Evolutionary conservation across 1,139 yeast species (phyloP).

Genomic region (Oligophagozyma castellii): DNA sequence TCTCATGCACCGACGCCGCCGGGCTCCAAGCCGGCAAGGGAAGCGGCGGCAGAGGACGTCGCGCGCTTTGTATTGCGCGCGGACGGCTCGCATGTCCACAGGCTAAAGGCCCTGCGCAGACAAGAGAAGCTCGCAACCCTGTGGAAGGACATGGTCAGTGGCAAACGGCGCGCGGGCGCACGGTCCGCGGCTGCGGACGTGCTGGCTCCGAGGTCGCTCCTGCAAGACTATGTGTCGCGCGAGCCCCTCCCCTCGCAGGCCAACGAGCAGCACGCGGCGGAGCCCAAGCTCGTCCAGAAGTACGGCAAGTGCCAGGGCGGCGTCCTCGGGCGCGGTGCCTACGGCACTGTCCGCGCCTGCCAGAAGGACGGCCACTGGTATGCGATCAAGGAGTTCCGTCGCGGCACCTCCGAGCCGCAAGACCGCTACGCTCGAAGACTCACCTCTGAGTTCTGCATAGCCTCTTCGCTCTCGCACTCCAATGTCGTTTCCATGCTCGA

Average conservation of each 20-base stretch:
- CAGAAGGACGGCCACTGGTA: constrained; percentile 32
- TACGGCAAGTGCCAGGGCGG: constrained; percentile 67
- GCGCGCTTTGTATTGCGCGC: constrained; percentile 26
- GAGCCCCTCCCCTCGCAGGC: constrained; percentile 7
- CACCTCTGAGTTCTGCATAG: constrained; percentile 75
- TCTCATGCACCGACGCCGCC: too few relatives aligned
- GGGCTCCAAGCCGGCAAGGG: too few relatives aligned
- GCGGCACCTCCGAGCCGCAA: constrained; percentile 41
- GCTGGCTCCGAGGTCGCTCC: too few relatives aligned
- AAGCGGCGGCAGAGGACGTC: too few relatives aligned
- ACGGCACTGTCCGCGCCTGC: constrained; percentile 68
- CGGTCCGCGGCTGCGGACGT: constrained; percentile 73
- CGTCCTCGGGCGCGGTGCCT: constrained; percentile 75
- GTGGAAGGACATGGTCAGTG: constrained; percentile 77
- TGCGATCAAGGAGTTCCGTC: constrained; percentile 75
- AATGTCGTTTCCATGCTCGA: constrained; percentile 82
- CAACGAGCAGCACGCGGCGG: background rate
- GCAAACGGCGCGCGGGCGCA: constrained; percentile 67
- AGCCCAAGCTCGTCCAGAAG: constrained; percentile 40
- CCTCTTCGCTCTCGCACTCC: constrained; percentile 63
- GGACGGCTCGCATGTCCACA: constrained; percentile 69
- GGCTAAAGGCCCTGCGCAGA: constrained; percentile 59
- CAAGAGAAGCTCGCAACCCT: constrained; percentile 80
- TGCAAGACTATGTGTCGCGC: too few relatives aligned
- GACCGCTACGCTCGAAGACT: constrained; percentile 55